These are phyloP conservation scores for Aechmea fasciata DNA, from an alignment of 176 grass and related monocot genomes.

Conservation along the genomic window DNA sequence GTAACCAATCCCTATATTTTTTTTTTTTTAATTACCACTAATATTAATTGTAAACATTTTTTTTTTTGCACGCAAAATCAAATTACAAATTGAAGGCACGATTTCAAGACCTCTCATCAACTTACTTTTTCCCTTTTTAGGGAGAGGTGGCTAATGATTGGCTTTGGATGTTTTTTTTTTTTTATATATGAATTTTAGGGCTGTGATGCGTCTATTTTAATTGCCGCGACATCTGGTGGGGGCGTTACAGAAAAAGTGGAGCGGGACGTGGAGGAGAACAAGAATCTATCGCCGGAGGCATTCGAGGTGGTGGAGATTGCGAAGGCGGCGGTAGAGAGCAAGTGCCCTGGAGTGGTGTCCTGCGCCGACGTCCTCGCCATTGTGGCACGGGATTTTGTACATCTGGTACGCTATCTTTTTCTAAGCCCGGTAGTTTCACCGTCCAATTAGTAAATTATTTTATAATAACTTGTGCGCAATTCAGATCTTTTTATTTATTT, in stretches of 20 bases:
- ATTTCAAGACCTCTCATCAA: too few species aligned
- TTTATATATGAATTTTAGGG: slow-evolving; percentile 31
- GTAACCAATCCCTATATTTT: too few species aligned
- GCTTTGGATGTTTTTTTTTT: neutral
- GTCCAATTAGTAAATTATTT: too few species aligned
- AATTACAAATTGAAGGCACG: too few species aligned
- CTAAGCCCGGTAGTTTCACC: too few species aligned
- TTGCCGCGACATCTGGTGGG: slow-evolving; percentile 31
- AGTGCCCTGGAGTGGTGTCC: slow-evolving; percentile 75
- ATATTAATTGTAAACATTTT: too few species aligned
- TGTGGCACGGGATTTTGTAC: slow-evolving; percentile 72
- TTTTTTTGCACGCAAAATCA: too few species aligned
- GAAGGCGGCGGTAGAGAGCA: slow-evolving; percentile 70
- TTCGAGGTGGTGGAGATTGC: slow-evolving; percentile 77
- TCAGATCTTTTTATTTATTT: too few species aligned
- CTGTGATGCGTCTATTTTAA: slow-evolving; percentile 81
- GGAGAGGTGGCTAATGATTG: too few species aligned
- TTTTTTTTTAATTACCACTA: too few species aligned
- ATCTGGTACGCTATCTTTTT: slow-evolving; percentile 30
- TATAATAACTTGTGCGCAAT: too few species aligned
- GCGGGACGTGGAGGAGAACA: slow-evolving; percentile 81
- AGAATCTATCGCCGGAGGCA: slow-evolving; percentile 56
- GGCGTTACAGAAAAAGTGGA: slow-evolving; percentile 40
- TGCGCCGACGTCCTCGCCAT: slow-evolving; percentile 92
- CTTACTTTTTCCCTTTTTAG: neutral